phyloP scores from a whole-genome alignment of 129 eudicot species.

The Chrysanthemum makinoi region DNA sequence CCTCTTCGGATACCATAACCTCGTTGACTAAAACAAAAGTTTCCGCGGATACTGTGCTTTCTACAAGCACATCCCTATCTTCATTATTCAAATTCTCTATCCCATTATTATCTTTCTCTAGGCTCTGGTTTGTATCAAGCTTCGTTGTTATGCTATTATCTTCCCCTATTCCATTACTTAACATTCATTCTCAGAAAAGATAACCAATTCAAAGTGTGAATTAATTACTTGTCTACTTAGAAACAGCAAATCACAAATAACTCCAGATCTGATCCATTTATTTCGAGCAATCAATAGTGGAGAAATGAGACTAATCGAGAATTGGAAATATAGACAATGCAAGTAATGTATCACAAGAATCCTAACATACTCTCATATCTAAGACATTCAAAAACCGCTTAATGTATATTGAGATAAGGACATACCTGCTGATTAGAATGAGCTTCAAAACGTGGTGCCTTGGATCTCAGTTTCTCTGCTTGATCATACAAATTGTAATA shows the following conservation, averaged over 20 bases:
- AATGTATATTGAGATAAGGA: not conserved
- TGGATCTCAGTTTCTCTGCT: constrained; percentile 94
- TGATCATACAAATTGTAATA: constrained; percentile 92
- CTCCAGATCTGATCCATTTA: not conserved
- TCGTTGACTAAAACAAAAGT: constrained; percentile 30
- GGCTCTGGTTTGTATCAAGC: not conserved
- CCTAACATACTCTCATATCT: constrained; percentile 3
- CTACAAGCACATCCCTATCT: not conserved
- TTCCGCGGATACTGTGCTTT: constrained; percentile 22
- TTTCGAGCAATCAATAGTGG: not conserved
- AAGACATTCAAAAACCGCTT: not conserved
- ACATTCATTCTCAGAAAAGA: not conserved
- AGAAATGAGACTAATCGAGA: not conserved
- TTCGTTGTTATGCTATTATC: not conserved
- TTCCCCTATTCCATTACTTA: not conserved
- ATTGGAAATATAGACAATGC: not conserved
- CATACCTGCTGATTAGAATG: constrained; percentile 99
- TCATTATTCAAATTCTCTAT: constrained; percentile 25
- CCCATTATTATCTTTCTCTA: constrained; percentile 15
- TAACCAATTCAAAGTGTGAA: not conserved
- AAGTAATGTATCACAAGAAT: not conserved
- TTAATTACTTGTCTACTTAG: too few relatives aligned
- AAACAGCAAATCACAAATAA: too few relatives aligned
- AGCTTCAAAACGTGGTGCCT: constrained; percentile 97
- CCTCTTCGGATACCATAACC: constrained; percentile 30